phyloP scores from a whole-genome alignment of 2,329 filamentous ascomycete genomes.

The Penicillium sp. region DNA sequence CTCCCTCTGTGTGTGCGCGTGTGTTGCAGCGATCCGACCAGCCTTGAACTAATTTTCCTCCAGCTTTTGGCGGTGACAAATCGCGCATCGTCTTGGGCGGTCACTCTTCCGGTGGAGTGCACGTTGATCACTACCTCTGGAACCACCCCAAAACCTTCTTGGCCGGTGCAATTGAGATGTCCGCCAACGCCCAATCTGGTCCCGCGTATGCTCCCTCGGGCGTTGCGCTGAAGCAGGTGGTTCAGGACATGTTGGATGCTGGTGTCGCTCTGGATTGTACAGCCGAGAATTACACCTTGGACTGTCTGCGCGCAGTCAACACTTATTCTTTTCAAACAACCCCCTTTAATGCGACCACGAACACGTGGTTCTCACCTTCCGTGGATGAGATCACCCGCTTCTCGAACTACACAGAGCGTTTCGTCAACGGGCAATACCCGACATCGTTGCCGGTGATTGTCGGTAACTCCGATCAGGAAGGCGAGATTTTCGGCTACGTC shows the following conservation, averaged over 20 bases:
- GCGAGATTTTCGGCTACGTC: conserved; percentile 19
- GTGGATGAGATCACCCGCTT: conserved; percentile 23
- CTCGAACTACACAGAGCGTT: conserved; percentile 22
- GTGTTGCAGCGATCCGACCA: no score
- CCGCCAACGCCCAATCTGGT: conserved; percentile 24
- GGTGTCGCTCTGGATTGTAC: conserved; percentile 19
- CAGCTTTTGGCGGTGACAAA: conserved; percentile 25
- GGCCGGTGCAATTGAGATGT: conserved; percentile 27
- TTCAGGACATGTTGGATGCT: conserved; percentile 20
- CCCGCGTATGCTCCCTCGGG: conserved; percentile 20
- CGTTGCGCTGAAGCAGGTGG: conserved; percentile 21
- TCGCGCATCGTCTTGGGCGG: conserved; percentile 24
- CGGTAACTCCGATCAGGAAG: conserved; percentile 26
- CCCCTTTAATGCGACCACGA: conserved; percentile 24
- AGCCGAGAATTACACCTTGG: conserved; percentile 17
- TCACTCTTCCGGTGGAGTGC: conserved; percentile 24
- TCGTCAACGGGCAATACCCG: conserved; percentile 19
- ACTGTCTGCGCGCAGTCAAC: conserved; percentile 21
- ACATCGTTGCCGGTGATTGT: conserved; percentile 22
- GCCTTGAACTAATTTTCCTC: not conserved
- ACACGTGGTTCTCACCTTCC: conserved; percentile 24
- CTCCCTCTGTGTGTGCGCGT: no score
- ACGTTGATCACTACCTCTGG: conserved; percentile 28
- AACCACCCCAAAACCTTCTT: conserved; percentile 25
- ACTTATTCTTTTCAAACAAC: conserved; percentile 24